Conservation (phyloP, 352 stramenopile genomes). For the Phytophthora pseudosyringae region DNA sequence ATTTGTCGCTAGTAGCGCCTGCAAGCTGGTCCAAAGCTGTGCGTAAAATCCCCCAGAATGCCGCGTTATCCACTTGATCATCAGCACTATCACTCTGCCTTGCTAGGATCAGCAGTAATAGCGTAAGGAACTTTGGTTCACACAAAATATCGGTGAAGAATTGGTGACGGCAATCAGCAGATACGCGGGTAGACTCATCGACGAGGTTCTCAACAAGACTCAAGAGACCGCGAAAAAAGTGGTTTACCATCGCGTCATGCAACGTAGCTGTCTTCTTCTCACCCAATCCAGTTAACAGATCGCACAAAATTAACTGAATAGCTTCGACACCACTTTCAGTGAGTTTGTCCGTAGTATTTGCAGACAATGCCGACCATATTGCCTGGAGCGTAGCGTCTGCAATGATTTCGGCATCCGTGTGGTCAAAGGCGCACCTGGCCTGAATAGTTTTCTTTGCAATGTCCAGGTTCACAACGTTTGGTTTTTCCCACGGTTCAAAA, state of each 20-base stretch:
- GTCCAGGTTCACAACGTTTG: constrained; percentile 28
- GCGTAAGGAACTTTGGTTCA: constrained; percentile 32
- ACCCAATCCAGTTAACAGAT: constrained; percentile 21
- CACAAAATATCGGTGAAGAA: constrained; percentile 37
- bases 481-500: constrained; percentile 19
- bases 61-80: constrained; percentile 10
- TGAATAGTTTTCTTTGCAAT: constrained; percentile 39
- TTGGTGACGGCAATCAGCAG: constrained; percentile 9
- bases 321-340: constrained; percentile 10
- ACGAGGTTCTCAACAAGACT: constrained; percentile 21
- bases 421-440: constrained; percentile 24
- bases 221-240: constrained; percentile 34
- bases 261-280: background rate
- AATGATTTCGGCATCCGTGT: constrained; percentile 30
- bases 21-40: constrained; percentile 32
- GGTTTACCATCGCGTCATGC: constrained; percentile 9
- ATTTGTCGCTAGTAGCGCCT: constrained; percentile 13
- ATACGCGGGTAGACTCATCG: constrained; percentile 5
- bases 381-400: constrained; percentile 33
- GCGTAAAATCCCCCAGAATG: constrained; percentile 43
- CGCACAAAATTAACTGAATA: constrained; percentile 36
- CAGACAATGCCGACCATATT: constrained; percentile 30
- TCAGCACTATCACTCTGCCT: background rate
- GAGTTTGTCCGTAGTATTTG: constrained; percentile 3
- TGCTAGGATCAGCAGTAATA: constrained; percentile 34